A percentile compares a stretch with the other conserved stretches of the same genome.
Evolutionary conservation across 2,329 filamentous ascomycete genomes (phyloP).

Genomic region (Epichloe sibirici): DNA sequence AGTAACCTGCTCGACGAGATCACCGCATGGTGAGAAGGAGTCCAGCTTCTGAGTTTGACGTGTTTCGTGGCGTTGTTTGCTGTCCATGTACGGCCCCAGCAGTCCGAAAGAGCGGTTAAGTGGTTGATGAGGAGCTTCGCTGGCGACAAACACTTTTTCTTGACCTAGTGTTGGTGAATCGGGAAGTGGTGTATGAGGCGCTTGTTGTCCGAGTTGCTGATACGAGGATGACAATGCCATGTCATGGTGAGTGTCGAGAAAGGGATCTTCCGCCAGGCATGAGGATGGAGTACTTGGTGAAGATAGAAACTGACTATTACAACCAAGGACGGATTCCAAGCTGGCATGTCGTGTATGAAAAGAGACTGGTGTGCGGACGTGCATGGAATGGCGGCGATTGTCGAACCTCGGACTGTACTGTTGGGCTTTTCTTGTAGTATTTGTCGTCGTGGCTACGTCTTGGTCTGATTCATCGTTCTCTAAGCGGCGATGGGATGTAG

Average conservation of each 20-base stretch:
- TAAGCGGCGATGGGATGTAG: neutral
- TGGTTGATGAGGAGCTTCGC: neutral
- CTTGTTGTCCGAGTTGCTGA: neutral
- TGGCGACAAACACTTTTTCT: neutral
- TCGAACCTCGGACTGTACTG: neutral
- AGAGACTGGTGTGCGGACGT: neutral
- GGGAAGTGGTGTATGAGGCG: neutral
- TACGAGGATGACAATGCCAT: neutral
- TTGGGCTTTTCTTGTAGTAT: neutral
- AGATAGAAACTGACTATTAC: neutral
- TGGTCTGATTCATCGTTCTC: neutral
- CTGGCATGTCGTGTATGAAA: neutral
- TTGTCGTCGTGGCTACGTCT: neutral
- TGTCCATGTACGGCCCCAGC: neutral
- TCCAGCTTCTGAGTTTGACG: neutral
- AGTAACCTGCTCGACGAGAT: neutral
- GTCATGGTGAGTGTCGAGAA: neutral
- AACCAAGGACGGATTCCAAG: neutral
- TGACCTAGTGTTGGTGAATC: slow-evolving; percentile 5
- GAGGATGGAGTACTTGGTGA: neutral
- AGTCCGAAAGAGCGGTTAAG: neutral
- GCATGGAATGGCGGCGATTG: neutral
- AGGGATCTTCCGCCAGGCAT: neutral
- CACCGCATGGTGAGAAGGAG: neutral
- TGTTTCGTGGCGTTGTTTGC: neutral